phyloP scores from a whole-genome alignment of 2,329 filamentous ascomycete genomes.

The Domatiomyces catenatus region DNA sequence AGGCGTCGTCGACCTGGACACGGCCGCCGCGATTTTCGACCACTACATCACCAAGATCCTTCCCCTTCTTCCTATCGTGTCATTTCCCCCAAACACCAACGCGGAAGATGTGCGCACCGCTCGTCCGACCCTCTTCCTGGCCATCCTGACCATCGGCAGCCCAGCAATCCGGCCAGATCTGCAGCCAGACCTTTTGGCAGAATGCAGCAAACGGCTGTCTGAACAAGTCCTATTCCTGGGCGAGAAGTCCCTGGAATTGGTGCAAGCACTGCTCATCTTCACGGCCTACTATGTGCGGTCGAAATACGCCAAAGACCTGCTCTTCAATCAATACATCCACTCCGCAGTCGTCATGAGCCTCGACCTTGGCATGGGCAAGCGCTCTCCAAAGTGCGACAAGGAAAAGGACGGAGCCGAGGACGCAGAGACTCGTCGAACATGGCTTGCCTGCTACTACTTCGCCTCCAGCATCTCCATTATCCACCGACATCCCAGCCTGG shows the following conservation, averaged over 20 bases:
- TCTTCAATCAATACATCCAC: slow-evolving; percentile 76
- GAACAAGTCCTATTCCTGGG: slow-evolving; percentile 59
- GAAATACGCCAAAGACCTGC: slow-evolving; percentile 66
- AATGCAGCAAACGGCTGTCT: slow-evolving; percentile 58
- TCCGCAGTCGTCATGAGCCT: slow-evolving; percentile 67
- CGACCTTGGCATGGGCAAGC: slow-evolving; percentile 60
- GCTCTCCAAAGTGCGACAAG: slow-evolving; percentile 24
- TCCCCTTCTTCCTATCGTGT: slow-evolving; percentile 41
- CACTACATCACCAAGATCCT: slow-evolving; percentile 40
- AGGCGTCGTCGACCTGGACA: slow-evolving; percentile 35
- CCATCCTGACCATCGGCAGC: slow-evolving; percentile 39
- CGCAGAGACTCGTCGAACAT: slow-evolving; percentile 41
- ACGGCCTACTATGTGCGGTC: slow-evolving; percentile 80
- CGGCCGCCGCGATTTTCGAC: slow-evolving; percentile 39
- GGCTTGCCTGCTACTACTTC: slow-evolving; percentile 46
- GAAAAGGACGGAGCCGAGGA: slow-evolving; percentile 26
- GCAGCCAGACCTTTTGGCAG: slow-evolving; percentile 48
- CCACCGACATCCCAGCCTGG: slow-evolving; percentile 40
- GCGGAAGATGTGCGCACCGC: slow-evolving; percentile 39
- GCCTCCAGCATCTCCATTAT: slow-evolving; percentile 38
- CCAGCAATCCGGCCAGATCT: slow-evolving; percentile 34
- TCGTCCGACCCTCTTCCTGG: slow-evolving; percentile 46
- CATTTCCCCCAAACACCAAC: slow-evolving; percentile 38
- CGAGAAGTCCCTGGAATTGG: slow-evolving; percentile 66
- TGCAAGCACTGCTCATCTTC: slow-evolving; percentile 60